phyloP scores from a whole-genome alignment of 768 basidiomycete species.

The Tricholoma furcatifolium region DNA sequence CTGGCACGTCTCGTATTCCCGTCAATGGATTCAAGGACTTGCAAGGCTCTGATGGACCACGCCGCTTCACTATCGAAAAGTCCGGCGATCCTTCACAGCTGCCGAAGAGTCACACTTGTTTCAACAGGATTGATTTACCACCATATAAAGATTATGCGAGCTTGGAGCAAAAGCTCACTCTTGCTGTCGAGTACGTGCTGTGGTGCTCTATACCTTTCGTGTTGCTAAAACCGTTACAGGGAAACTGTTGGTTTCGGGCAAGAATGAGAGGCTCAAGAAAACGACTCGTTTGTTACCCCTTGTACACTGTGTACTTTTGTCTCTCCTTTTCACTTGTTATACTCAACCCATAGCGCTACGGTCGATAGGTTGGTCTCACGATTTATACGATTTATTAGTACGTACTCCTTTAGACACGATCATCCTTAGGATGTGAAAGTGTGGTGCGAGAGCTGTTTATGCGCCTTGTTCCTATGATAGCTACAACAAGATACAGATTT shows the following conservation, averaged over 20 bases:
- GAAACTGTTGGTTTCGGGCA: constrained; percentile 96
- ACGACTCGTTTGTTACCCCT: constrained; percentile 3
- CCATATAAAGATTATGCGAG: constrained; percentile 95
- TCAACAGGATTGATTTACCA: constrained; percentile 96
- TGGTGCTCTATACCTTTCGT: constrained; percentile 11
- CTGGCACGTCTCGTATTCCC: constrained; percentile 94
- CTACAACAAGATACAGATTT: constrained; percentile 10
- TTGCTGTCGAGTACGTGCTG: constrained; percentile 84
- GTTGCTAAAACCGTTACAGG: constrained; percentile 36
- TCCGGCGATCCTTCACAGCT: constrained; percentile 94
- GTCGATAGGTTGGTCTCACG: too few relatives aligned
- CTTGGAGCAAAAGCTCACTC: constrained; percentile 91
- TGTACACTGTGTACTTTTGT: constrained; percentile 2
- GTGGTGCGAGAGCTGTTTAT: not conserved
- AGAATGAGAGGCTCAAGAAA: constrained; percentile 49
- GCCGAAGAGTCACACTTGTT: constrained; percentile 96
- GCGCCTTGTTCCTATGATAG: constrained; percentile 13
- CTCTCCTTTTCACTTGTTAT: not conserved
- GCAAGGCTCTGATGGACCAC: constrained; percentile 95
- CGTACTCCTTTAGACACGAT: too few relatives aligned
- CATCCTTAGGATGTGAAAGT: too few relatives aligned
- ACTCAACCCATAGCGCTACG: not conserved
- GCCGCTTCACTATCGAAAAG: constrained; percentile 98
- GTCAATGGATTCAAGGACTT: constrained; percentile 99
- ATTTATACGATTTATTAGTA: not conserved